Conservation (phyloP, 2,329 filamentous ascomycete species). For the Fusarium tuaranense region DNA sequence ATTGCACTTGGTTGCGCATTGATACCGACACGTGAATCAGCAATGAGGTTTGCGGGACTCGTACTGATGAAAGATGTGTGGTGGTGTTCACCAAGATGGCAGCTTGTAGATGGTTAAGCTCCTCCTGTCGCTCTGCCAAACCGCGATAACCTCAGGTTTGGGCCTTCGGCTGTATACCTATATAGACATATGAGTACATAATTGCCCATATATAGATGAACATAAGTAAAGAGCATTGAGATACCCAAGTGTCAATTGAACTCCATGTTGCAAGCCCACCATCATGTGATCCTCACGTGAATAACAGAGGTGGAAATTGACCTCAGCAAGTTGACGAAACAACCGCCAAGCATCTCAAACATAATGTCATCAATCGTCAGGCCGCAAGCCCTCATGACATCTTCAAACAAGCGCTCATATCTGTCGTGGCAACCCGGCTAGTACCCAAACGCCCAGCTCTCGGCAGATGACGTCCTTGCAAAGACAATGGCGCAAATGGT, state of each 20-base stretch:
- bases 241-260: background rate
- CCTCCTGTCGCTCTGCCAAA: background rate
- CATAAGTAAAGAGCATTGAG: background rate
- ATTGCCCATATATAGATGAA: background rate
- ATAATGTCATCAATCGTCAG: background rate
- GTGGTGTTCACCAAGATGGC: background rate
- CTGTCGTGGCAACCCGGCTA: background rate
- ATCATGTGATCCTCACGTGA: background rate
- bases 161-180: background rate
- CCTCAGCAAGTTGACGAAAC: background rate
- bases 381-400: background rate
- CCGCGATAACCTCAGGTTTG: background rate
- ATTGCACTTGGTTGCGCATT: background rate
- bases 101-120: background rate
- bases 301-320: background rate
- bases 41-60: background rate
- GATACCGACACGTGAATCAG: background rate
- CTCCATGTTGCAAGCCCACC: background rate
- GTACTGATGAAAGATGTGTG: background rate
- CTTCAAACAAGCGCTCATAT: background rate
- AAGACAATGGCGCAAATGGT: background rate
- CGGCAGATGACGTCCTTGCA: background rate
- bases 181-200: background rate
- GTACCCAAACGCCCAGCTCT: background rate
- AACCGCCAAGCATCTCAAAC: background rate